Conservation (phyloP, 768 basidiomycete genomes). For the Lactifluus pinguis region DNA sequence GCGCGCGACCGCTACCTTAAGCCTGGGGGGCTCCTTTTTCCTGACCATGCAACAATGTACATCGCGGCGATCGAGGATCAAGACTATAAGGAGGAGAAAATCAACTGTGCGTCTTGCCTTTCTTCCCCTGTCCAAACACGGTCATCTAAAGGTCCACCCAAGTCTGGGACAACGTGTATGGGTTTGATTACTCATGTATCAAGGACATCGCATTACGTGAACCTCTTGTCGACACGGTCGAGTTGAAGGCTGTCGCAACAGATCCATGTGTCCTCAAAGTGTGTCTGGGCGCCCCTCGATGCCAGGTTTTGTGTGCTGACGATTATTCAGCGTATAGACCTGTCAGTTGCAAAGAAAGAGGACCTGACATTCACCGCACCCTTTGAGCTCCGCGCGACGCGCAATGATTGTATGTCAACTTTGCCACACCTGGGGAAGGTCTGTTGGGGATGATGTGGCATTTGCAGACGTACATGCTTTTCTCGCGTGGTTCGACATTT, state of each 20-base stretch:
- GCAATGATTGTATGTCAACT: conserved; percentile 75
- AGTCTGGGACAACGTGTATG: conserved; percentile 99
- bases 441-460: conserved; percentile 1
- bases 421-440: neutral
- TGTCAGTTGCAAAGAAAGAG: conserved; percentile 89
- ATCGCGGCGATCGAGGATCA: conserved; percentile 97
- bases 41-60: conserved; percentile 87
- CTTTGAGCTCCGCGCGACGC: conserved; percentile 72
- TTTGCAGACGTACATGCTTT: conserved; percentile 86
- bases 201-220: conserved; percentile 96
- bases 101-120: conserved; percentile 71
- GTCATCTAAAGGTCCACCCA: conserved; percentile 5
- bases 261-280: conserved; percentile 88
- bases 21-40: conserved; percentile 86
- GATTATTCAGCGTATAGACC: conserved; percentile 64
- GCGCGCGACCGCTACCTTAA: conserved; percentile 97
- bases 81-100: conserved; percentile 99
- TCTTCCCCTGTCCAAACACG: neutral
- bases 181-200: conserved; percentile 99
- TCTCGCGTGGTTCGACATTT: conserved; percentile 98
- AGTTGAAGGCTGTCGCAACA: conserved; percentile 89
- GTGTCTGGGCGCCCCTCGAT: conserved; percentile 11
- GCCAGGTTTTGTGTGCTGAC: neutral
- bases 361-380: conserved; percentile 80
- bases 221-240: conserved; percentile 98